Conservation (phyloP, 495 filamentous ascomycete genomes). For the Hyphodiscus hymeniophilus region DNA sequence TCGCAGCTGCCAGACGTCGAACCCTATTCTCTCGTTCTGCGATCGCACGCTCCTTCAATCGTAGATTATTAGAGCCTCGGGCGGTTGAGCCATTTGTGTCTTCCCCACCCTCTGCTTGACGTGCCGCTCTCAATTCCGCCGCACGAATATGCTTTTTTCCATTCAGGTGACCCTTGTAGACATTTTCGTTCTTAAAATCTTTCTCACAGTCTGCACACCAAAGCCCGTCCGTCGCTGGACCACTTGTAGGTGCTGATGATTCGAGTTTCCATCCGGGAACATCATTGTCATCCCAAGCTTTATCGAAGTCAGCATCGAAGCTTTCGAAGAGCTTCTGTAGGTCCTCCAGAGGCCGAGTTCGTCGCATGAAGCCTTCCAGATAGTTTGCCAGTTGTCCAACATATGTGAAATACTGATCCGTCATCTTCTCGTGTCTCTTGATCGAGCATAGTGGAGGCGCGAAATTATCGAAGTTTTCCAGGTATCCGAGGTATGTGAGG, state of each 20-base stretch:
- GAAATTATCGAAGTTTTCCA: slow-evolving; percentile 83
- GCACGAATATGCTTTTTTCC: slow-evolving; percentile 89
- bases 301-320: slow-evolving; percentile 77
- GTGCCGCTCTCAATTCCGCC: slow-evolving; percentile 47
- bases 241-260: slow-evolving; percentile 26
- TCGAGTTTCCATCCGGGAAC: slow-evolving; percentile 73
- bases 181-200: slow-evolving; percentile 91
- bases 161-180: slow-evolving; percentile 79
- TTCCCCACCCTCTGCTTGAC: slow-evolving; percentile 21
- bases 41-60: slow-evolving; percentile 81
- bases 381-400: slow-evolving; percentile 72
- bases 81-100: slow-evolving; percentile 24
- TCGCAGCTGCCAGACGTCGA: slow-evolving; percentile 62
- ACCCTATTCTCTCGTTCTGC: slow-evolving; percentile 84
- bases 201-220: slow-evolving; percentile 90
- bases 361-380: slow-evolving; percentile 76
- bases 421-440: slow-evolving; percentile 73
- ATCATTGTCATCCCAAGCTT: slow-evolving; percentile 69
- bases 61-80: slow-evolving; percentile 30
- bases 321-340: slow-evolving; percentile 64
- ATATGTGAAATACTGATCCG: slow-evolving; percentile 86
- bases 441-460: slow-evolving; percentile 60
- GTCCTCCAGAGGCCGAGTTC: slow-evolving; percentile 75
- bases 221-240: slow-evolving; percentile 57
- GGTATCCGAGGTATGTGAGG: slow-evolving; percentile 81